Evolutionary conservation across 305 asterid species (phyloP).

Genomic region (Coffea humblotiana): DNA sequence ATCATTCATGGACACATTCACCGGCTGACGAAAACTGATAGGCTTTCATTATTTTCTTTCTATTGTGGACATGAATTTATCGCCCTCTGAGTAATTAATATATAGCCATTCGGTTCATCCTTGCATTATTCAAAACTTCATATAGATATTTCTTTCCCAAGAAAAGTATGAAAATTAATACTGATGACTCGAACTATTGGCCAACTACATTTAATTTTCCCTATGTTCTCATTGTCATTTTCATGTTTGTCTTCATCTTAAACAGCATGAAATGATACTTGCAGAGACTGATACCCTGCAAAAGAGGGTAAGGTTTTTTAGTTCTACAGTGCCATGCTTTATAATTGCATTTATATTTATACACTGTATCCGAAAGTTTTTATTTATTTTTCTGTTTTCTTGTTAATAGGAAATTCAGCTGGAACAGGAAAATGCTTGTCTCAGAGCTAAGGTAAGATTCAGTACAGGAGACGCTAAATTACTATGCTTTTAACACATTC

Average conservation of each 20-base stretch:
- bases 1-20: too few species aligned
- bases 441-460: constrained; percentile 58
- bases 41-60: not conserved
- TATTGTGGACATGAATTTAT: not conserved
- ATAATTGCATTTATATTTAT: not conserved
- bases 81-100: not conserved
- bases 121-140: too few species aligned
- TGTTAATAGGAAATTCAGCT: constrained; percentile 56
- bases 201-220: not conserved
- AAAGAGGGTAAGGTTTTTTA: constrained; percentile 52
- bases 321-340: not conserved
- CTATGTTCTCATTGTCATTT: constrained; percentile 5
- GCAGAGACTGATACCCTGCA: constrained; percentile 69
- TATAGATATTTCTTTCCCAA: too few species aligned
- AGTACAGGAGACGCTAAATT: not conserved
- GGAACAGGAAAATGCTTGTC: constrained; percentile 78
- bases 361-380: too few species aligned
- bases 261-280: constrained; percentile 80
- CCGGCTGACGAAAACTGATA: too few species aligned
- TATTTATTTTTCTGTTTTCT: not conserved
- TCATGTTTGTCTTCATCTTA: constrained; percentile 13
- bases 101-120: not conserved
- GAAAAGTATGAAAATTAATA: not conserved
- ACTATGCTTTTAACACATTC: not conserved
- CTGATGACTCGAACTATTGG: not conserved